phyloP scores from a whole-genome alignment of 805 yeast genomes.

The Yamadazyma phyllophila region DNA sequence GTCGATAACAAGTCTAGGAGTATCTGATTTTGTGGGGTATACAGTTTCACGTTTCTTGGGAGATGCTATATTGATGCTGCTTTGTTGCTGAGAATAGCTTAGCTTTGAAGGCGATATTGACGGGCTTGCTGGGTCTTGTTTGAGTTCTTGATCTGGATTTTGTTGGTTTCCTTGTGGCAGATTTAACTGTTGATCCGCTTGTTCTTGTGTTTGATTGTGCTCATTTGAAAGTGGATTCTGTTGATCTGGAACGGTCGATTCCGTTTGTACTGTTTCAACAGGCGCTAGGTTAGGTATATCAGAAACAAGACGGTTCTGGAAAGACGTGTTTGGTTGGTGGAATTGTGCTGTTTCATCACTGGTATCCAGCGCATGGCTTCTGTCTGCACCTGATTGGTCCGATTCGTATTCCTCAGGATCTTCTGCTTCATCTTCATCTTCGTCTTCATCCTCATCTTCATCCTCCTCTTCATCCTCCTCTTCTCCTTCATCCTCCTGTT shows the following conservation, averaged over 20 bases:
- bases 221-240: neutral
- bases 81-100: conserved; percentile 12
- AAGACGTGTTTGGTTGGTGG: neutral
- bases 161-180: neutral
- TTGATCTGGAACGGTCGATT: neutral
- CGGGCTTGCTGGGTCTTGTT: neutral
- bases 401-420: too few species aligned
- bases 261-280: neutral
- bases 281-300: conserved; percentile 4
- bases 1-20: conserved; percentile 70
- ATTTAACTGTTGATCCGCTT: too few species aligned
- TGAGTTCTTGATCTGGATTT: neutral
- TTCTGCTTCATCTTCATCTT: neutral
- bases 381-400: neutral
- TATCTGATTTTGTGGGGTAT: conserved; percentile 12
- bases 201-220: too few species aligned
- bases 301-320: neutral
- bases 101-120: neutral
- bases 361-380: conserved; percentile 12
- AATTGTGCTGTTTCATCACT: conserved; percentile 11
- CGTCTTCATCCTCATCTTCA: neutral
- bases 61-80: conserved; percentile 7
- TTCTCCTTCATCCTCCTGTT: neutral
- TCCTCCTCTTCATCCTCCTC: neutral
- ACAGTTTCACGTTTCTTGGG: conserved; percentile 10